These are phyloP conservation scores for Helicocarpus griseus DNA, from an alignment of 2,329 filamentous ascomycete genomes.

Conservation along the genomic window DNA sequence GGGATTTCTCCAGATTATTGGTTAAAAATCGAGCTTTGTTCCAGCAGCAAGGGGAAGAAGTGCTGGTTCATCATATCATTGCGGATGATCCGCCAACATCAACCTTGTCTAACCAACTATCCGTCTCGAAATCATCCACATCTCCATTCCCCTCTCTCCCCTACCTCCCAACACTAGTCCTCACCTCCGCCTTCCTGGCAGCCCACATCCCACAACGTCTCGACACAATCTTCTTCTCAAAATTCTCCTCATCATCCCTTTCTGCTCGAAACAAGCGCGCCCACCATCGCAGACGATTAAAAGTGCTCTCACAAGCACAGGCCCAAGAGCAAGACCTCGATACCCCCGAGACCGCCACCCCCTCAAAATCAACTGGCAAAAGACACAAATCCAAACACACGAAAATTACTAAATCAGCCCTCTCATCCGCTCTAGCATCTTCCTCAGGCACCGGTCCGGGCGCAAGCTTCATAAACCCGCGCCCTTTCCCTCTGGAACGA, in stretches of 20 bases:
- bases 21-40: conserved; percentile 41
- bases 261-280: conserved; percentile 36
- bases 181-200: conserved; percentile 39
- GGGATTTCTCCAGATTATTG: conserved; percentile 77
- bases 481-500: conserved; percentile 37
- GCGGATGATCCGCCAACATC: conserved; percentile 16
- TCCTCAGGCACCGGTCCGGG: conserved; percentile 24
- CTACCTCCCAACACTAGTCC: conserved; percentile 38
- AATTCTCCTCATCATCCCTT: conserved; percentile 35
- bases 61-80: conserved; percentile 33
- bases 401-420: conserved; percentile 30
- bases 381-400: conserved; percentile 22
- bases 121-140: conserved; percentile 10
- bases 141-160: conserved; percentile 31
- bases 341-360: conserved; percentile 18
- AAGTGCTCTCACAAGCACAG: conserved; percentile 29
- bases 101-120: conserved; percentile 7
- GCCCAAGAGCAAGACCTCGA: conserved; percentile 23
- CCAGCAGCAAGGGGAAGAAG: conserved; percentile 35
- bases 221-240: conserved; percentile 42
- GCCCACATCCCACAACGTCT: conserved; percentile 38
- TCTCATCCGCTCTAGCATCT: conserved; percentile 30
- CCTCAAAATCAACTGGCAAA: conserved; percentile 24
- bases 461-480: conserved; percentile 31
- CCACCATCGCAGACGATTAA: conserved; percentile 31